Percentiles rank a stretch among this genome's conserved stretches.
phyloP scores from a whole-genome alignment of 192 early-diverging fungal genomes.

The Coemansia sp. region DNA sequence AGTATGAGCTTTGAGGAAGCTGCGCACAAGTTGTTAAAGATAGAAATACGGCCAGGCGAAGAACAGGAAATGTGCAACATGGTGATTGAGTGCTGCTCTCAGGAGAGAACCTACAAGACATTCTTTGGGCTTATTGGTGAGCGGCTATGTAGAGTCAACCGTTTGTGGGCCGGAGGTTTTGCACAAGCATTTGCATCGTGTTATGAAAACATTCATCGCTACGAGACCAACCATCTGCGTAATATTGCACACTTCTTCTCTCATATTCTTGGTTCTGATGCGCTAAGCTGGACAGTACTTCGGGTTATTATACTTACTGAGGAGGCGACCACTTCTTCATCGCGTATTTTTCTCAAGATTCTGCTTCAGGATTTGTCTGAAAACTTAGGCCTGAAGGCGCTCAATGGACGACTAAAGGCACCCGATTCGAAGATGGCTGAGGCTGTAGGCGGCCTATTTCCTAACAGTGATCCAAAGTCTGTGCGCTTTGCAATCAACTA shows the following conservation, averaged over 20 bases:
- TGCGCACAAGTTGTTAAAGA: constrained; percentile 90
- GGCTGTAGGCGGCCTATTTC: constrained; percentile 85
- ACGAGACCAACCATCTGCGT: constrained; percentile 89
- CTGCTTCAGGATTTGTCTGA: constrained; percentile 87
- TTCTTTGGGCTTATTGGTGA: constrained; percentile 94
- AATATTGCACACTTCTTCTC: constrained; percentile 92
- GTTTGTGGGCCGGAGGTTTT: constrained; percentile 78
- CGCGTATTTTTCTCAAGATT: constrained; percentile 96
- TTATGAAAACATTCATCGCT: constrained; percentile 90
- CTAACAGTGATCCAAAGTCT: constrained; percentile 80
- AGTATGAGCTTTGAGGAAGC: constrained; percentile 93
- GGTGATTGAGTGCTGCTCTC: constrained; percentile 96
- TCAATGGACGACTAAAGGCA: constrained; percentile 66
- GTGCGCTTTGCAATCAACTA: constrained; percentile 98
- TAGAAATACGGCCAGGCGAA: constrained; percentile 79
- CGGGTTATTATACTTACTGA: constrained; percentile 81
- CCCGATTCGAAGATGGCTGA: constrained; percentile 66
- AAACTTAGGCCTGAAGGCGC: constrained; percentile 74
- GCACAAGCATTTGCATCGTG: constrained; percentile 72
- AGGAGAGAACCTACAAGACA: constrained; percentile 91
- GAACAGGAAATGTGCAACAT: constrained; percentile 93
- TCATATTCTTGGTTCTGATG: constrained; percentile 82
- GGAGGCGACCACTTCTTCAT: constrained; percentile 92
- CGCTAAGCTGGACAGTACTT: constrained; percentile 81
- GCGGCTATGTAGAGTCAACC: constrained; percentile 83